phyloP scores from a whole-genome alignment of 495 filamentous ascomycete species.

The Penicillium waksmanii region DNA sequence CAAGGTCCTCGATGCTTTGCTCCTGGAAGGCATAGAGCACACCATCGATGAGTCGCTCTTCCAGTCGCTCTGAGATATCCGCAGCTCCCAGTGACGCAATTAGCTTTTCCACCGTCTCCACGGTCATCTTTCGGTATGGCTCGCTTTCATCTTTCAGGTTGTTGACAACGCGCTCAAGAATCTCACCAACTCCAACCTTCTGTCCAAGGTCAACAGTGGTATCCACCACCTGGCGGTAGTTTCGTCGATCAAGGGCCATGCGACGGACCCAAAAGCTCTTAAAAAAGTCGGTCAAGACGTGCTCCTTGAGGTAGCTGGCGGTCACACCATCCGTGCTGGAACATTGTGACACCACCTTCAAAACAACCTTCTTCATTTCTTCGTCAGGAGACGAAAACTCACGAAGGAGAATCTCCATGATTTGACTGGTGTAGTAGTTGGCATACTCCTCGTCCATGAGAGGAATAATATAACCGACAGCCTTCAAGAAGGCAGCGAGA shows the following conservation, averaged over 20 bases:
- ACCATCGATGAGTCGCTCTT: slow-evolving; percentile 93
- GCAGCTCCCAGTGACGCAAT: slow-evolving; percentile 90
- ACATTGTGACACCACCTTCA: slow-evolving; percentile 98
- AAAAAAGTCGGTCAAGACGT: slow-evolving; percentile 95
- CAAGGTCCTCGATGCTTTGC: slow-evolving; percentile 93
- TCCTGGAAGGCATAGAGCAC: slow-evolving; percentile 98
- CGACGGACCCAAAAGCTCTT: slow-evolving; percentile 98
- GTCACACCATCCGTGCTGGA: slow-evolving; percentile 94
- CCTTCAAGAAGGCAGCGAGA: slow-evolving; percentile 93
- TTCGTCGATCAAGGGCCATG: slow-evolving; percentile 96
- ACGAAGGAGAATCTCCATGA: slow-evolving; percentile 97
- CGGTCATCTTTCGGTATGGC: slow-evolving; percentile 98
- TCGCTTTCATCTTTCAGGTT: slow-evolving; percentile 99
- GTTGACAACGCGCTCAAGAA: slow-evolving; percentile 87
- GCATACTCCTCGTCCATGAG: slow-evolving; percentile 99
- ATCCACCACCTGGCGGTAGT: slow-evolving; percentile 96
- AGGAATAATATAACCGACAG: slow-evolving; percentile 97
- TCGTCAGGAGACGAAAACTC: slow-evolving; percentile 97
- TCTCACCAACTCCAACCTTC: slow-evolving; percentile 95
- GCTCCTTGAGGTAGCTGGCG: slow-evolving; percentile 89
- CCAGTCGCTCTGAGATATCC: slow-evolving; percentile 88
- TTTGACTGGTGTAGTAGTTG: slow-evolving; percentile 97
- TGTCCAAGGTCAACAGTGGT: slow-evolving; percentile 97
- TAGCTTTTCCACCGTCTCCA: slow-evolving; percentile 96
- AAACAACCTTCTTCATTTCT: slow-evolving; percentile 99